phyloP scores from a whole-genome alignment of 164 flowering plant species.

The Umbilicus rupestris region DNA sequence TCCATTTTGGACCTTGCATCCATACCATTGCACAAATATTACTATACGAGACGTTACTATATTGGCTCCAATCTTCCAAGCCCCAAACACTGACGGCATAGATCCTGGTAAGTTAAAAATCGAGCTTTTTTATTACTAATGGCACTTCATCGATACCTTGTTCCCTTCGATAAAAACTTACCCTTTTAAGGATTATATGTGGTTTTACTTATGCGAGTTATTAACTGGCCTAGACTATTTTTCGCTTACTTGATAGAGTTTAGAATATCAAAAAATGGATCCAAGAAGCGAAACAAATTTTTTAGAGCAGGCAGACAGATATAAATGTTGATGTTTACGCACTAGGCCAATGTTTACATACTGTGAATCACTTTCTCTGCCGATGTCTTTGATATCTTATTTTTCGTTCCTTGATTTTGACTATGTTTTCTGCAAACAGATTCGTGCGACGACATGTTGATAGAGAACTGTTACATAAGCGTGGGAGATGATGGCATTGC shows the following conservation, averaged over 20 bases:
- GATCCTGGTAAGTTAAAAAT: slow-evolving; percentile 67
- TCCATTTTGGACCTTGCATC: slow-evolving; percentile 98
- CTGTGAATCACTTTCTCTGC: not conserved
- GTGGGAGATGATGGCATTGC: slow-evolving; percentile 97
- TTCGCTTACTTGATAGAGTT: not conserved
- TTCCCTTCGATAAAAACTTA: not conserved
- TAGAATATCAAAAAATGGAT: no score
- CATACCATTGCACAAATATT: slow-evolving; percentile 90
- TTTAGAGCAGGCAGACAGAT: no score
- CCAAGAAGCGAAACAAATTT: no score
- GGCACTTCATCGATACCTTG: not conserved
- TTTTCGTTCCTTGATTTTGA: not conserved
- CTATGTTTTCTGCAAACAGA: slow-evolving; percentile 32
- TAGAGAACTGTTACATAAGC: slow-evolving; percentile 90
- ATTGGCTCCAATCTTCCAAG: slow-evolving; percentile 36
- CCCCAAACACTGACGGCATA: slow-evolving; percentile 98
- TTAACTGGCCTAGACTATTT: not conserved
- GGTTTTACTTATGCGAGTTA: not conserved
- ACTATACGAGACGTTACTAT: slow-evolving; percentile 64
- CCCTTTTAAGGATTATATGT: no score
- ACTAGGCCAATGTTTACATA: not conserved
- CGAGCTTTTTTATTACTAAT: not conserved
- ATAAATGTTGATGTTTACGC: not conserved
- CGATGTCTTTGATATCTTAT: not conserved
- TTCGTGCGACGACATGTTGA: slow-evolving; percentile 84